phyloP scores from a whole-genome alignment of 768 basidiomycete genomes.

The Fomitopsis pulvina region DNA sequence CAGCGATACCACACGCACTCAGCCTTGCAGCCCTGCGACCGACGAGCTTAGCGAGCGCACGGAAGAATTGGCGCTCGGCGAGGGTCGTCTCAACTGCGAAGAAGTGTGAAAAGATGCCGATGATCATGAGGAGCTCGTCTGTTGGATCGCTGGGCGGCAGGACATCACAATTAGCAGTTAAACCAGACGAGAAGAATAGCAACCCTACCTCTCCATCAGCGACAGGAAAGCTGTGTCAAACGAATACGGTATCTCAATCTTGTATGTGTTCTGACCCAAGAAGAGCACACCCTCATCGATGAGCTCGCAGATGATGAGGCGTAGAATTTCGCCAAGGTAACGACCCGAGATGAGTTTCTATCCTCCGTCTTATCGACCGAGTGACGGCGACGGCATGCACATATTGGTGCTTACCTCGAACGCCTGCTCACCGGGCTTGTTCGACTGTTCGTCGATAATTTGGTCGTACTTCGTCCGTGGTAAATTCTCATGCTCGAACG shows the following conservation, averaged over 20 bases:
- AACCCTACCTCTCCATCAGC: slow-evolving; percentile 82
- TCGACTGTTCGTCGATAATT: slow-evolving; percentile 87
- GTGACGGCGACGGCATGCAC: background rate
- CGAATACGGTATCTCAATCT: slow-evolving; percentile 87
- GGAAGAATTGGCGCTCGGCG: slow-evolving; percentile 96
- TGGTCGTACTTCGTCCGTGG: slow-evolving; percentile 93
- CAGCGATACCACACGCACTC: slow-evolving; percentile 93
- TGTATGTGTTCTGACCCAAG: slow-evolving; percentile 97
- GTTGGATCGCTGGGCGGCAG: slow-evolving; percentile 72
- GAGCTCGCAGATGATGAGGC: slow-evolving; percentile 91
- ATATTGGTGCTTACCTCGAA: slow-evolving; percentile 56
- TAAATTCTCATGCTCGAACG: slow-evolving; percentile 88
- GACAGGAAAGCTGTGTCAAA: slow-evolving; percentile 97
- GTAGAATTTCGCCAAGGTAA: slow-evolving; percentile 93
- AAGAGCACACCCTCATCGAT: slow-evolving; percentile 97
- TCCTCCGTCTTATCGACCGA: slow-evolving; percentile 1
- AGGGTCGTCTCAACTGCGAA: slow-evolving; percentile 94
- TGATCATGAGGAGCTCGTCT: slow-evolving; percentile 93
- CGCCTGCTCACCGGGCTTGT: slow-evolving; percentile 94
- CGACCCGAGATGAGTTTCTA: slow-evolving; percentile 95
- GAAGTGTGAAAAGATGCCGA: slow-evolving; percentile 97
- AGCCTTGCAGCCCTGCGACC: slow-evolving; percentile 86
- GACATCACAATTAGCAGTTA: background rate
- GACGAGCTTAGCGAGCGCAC: slow-evolving; percentile 83
- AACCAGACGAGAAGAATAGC: background rate